Conservation (phyloP, 148 eudicot species). For the Heliosperma pusillum region DNA sequence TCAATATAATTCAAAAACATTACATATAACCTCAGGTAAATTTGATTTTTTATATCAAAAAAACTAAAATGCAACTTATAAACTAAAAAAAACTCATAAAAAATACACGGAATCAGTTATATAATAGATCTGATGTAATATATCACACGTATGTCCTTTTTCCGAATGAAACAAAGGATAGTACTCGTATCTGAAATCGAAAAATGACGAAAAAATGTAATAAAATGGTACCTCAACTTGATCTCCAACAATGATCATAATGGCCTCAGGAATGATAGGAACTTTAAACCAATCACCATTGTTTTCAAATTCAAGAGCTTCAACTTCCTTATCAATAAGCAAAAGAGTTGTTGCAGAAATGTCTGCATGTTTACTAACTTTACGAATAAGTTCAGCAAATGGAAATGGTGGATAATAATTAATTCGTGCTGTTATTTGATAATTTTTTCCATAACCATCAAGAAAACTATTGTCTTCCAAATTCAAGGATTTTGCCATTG, state of each 20-base stretch:
- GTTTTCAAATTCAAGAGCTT: constrained; percentile 51
- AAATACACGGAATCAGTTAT: too few relatives aligned
- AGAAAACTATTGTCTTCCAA: constrained; percentile 37
- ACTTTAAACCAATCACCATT: constrained; percentile 47
- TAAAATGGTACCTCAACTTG: constrained; percentile 36
- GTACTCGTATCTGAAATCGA: not conserved
- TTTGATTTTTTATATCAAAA: too few relatives aligned
- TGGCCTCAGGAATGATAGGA: constrained; percentile 43
- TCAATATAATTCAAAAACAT: too few relatives aligned
- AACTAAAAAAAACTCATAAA: too few relatives aligned
- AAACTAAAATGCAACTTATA: too few relatives aligned
- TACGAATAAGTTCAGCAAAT: constrained; percentile 2
- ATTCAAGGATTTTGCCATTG: constrained; percentile 34
- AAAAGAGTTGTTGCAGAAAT: constrained; percentile 23
- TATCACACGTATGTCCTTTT: too few relatives aligned
- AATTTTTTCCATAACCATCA: constrained; percentile 30
- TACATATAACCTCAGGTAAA: too few relatives aligned
- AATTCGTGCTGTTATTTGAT: constrained; percentile 14
- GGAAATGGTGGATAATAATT: constrained; percentile 24
- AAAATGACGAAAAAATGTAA: not conserved
- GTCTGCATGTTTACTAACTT: constrained; percentile 18
- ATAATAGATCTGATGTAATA: too few relatives aligned
- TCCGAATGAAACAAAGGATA: too few relatives aligned
- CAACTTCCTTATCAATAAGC: constrained; percentile 38
- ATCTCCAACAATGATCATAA: constrained; percentile 46